These are phyloP conservation scores for Talaromyces verruculosus DNA, from an alignment of 2,329 filamentous ascomycete species.

Conservation along the genomic window DNA sequence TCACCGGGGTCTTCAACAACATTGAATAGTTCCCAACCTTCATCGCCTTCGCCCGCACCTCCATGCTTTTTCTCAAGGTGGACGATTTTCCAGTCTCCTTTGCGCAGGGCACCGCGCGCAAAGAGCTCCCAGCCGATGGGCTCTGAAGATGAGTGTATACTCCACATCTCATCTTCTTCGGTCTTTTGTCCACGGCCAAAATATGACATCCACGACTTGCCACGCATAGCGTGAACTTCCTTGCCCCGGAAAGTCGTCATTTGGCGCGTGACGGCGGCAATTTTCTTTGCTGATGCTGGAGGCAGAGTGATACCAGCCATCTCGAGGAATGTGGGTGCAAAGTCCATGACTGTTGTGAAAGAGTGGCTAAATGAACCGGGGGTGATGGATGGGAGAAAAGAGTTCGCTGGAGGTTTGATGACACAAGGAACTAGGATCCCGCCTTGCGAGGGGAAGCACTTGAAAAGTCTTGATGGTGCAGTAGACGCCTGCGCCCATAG, in stretches of 20 bases:
- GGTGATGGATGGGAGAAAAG: constrained; percentile 12
- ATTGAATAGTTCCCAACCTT: constrained; percentile 24
- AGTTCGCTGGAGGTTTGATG: constrained; percentile 23
- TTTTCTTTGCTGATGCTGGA: not conserved
- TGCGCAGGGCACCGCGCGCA: constrained; percentile 23
- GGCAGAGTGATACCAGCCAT: constrained; percentile 22
- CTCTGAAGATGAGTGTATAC: constrained; percentile 24
- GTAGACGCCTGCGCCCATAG: constrained; percentile 35
- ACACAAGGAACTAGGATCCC: constrained; percentile 32
- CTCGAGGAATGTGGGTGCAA: constrained; percentile 24
- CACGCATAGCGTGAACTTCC: constrained; percentile 22
- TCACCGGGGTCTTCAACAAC: constrained; percentile 16
- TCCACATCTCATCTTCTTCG: constrained; percentile 25
- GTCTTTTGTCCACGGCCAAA: constrained; percentile 12
- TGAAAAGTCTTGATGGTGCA: constrained; percentile 31
- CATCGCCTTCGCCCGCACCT: constrained; percentile 25
- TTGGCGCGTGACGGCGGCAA: not conserved
- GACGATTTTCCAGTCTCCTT: constrained; percentile 25
- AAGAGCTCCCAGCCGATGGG: constrained; percentile 27
- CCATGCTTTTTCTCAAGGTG: constrained; percentile 23
- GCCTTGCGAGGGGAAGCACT: constrained; percentile 30
- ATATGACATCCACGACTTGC: constrained; percentile 25
- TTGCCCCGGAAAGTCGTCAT: constrained; percentile 23
- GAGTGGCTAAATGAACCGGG: constrained; percentile 25
- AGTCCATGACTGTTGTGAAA: constrained; percentile 28